phyloP scores from a whole-genome alignment of 768 basidiomycete genomes.

The Pholiota microspora region DNA sequence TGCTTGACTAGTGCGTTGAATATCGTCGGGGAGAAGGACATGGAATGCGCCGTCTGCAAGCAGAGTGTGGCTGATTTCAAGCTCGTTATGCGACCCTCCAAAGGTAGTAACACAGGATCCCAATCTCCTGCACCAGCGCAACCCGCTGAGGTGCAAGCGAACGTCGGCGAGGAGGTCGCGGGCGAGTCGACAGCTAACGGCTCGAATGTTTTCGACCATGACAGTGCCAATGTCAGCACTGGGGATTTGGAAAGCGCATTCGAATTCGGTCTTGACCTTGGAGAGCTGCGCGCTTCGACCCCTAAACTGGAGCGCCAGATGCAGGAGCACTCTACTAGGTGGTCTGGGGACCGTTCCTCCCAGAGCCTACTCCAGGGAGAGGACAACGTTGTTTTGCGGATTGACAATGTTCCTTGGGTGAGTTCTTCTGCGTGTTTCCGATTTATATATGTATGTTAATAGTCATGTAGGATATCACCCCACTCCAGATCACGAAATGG shows the following conservation, averaged over 20 bases:
- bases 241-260: conserved; percentile 37
- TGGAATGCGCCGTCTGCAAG: conserved; percentile 82
- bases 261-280: conserved; percentile 38
- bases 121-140: neutral
- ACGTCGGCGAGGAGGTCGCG: neutral
- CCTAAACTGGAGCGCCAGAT: conserved; percentile 35
- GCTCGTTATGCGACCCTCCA: conserved; percentile 32
- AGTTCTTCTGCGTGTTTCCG: conserved; percentile 16
- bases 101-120: neutral
- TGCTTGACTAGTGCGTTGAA: conserved; percentile 86
- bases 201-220: conserved; percentile 14
- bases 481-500: conserved; percentile 67
- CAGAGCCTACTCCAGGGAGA: conserved; percentile 18
- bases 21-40: conserved; percentile 87
- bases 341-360: conserved; percentile 14
- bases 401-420: conserved; percentile 91
- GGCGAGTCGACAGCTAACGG: conserved; percentile 13
- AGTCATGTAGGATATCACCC: conserved; percentile 72
- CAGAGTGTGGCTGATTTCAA: conserved; percentile 68
- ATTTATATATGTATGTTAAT: conserved; percentile 1
- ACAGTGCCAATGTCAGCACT: conserved; percentile 9
- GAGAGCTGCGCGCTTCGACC: conserved; percentile 40
- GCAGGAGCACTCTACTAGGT: conserved; percentile 11
- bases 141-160: neutral
- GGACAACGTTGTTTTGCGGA: conserved; percentile 66